Conservation (phyloP, 805 yeast species). For the Citeromyces nyonsensis region DNA sequence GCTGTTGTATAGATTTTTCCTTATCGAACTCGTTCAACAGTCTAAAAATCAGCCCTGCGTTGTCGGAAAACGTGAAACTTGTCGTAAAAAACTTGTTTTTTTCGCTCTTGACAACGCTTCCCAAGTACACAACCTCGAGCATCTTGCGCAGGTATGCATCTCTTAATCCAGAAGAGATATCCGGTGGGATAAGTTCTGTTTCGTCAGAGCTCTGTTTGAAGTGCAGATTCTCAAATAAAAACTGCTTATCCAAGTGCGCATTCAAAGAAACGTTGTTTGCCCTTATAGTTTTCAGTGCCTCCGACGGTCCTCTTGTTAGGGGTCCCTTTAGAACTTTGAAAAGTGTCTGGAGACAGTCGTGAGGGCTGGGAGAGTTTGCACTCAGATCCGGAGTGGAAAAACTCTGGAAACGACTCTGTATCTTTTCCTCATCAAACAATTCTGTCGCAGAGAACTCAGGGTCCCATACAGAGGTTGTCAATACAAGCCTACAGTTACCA, state of each 20-base stretch:
- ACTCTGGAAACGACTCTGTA: constrained; percentile 12
- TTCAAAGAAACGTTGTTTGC: constrained; percentile 33
- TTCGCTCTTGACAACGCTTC: constrained; percentile 6
- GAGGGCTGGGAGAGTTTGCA: constrained; percentile 26
- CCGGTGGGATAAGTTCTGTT: constrained; percentile 14
- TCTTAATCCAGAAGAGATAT: constrained; percentile 13
- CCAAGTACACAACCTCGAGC: constrained; percentile 33
- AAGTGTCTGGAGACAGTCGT: constrained; percentile 44
- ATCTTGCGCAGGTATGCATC: constrained; percentile 41
- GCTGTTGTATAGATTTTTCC: background rate
- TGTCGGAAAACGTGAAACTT: constrained; percentile 1
- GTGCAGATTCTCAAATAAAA: constrained; percentile 16
- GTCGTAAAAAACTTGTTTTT: constrained; percentile 1
- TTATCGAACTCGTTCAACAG: constrained; percentile 19
- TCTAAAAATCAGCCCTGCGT: constrained; percentile 11
- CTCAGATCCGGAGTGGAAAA: too few species aligned
- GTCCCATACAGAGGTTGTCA: constrained; percentile 28
- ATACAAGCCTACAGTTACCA: constrained; percentile 23
- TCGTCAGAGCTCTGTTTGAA: constrained; percentile 5
- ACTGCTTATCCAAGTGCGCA: constrained; percentile 36
- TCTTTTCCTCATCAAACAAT: constrained; percentile 29
- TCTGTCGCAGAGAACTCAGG: constrained; percentile 35
- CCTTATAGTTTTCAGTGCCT: constrained; percentile 38
- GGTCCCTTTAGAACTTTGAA: constrained; percentile 59
- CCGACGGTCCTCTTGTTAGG: constrained; percentile 23